Conservation (phyloP, 441 rosid genomes). For the Viola pubescens region DNA sequence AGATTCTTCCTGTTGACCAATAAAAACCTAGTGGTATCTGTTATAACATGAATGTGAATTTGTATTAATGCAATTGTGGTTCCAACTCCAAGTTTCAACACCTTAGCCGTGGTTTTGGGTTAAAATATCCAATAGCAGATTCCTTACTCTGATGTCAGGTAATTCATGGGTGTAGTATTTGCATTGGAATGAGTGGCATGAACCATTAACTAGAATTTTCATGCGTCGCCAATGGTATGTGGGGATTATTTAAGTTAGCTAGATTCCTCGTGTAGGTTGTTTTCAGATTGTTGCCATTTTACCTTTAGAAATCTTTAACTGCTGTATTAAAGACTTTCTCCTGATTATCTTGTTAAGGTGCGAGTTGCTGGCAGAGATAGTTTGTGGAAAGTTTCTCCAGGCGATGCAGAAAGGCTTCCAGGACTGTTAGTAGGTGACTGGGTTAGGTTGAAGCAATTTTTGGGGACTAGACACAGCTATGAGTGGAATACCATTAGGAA, state of each 20-base stretch:
- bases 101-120: background rate
- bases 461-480: conserved; percentile 89
- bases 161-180: background rate
- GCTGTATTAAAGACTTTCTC: background rate
- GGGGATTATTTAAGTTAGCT: background rate
- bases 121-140: background rate
- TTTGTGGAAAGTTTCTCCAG: conserved; percentile 93
- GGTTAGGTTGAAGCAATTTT: conserved; percentile 91
- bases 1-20: background rate
- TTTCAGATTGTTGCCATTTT: background rate
- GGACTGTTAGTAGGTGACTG: conserved; percentile 99
- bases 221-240: too few relatives aligned
- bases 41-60: background rate
- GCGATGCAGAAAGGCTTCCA: conserved; percentile 93
- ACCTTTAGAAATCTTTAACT: background rate
- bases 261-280: background rate
- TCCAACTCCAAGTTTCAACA: too few relatives aligned
- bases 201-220: background rate
- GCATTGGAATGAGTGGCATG: background rate
- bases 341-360: conserved; percentile 39
- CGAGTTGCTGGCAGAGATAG: conserved; percentile 72
- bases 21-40: background rate
- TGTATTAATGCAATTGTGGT: too few relatives aligned
- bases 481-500: conserved; percentile 90
- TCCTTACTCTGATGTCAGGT: background rate